Conservation (phyloP, 2,329 filamentous ascomycete genomes). For the Ilyonectria robusta region DNA sequence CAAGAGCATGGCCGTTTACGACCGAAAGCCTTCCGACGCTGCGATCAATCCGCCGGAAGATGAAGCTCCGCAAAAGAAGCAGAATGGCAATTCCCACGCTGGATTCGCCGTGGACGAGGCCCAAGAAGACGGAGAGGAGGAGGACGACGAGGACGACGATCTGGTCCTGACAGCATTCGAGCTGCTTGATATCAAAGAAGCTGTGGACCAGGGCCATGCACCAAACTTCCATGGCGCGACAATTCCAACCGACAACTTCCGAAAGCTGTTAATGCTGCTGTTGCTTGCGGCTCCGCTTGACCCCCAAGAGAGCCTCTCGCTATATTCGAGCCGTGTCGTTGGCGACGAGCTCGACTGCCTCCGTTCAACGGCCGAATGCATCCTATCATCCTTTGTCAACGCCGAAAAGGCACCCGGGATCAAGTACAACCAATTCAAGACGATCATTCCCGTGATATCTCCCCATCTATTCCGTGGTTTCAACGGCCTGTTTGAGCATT, state of each 20-base stretch:
- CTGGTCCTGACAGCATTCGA: slow-evolving; percentile 79
- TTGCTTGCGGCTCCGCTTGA: slow-evolving; percentile 76
- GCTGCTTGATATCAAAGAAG: slow-evolving; percentile 74
- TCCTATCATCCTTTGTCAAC: slow-evolving; percentile 76
- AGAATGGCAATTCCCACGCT: slow-evolving; percentile 41
- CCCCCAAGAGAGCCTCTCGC: slow-evolving; percentile 75
- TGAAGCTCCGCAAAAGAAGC: neutral
- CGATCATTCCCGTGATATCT: slow-evolving; percentile 70
- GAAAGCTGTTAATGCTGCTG: slow-evolving; percentile 78
- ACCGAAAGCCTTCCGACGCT: slow-evolving; percentile 65
- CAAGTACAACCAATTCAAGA: slow-evolving; percentile 72
- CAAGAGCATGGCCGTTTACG: slow-evolving; percentile 79
- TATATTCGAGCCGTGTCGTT: slow-evolving; percentile 69
- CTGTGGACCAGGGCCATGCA: slow-evolving; percentile 67
- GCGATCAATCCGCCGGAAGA: slow-evolving; percentile 22
- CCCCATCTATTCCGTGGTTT: slow-evolving; percentile 79
- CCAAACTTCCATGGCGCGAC: slow-evolving; percentile 73
- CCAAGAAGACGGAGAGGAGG: slow-evolving; percentile 60
- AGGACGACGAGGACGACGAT: slow-evolving; percentile 70
- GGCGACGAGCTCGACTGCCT: slow-evolving; percentile 71
- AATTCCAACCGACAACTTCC: slow-evolving; percentile 81
- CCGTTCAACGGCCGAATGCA: slow-evolving; percentile 72
- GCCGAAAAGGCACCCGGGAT: slow-evolving; percentile 76
- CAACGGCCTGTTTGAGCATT: slow-evolving; percentile 79
- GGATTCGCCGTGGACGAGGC: slow-evolving; percentile 65